Percentiles rank a stretch among this genome's conserved stretches.
phyloP scores from a whole-genome alignment of 2,329 filamentous ascomycete species.

The Ophiostoma quercus region DNA sequence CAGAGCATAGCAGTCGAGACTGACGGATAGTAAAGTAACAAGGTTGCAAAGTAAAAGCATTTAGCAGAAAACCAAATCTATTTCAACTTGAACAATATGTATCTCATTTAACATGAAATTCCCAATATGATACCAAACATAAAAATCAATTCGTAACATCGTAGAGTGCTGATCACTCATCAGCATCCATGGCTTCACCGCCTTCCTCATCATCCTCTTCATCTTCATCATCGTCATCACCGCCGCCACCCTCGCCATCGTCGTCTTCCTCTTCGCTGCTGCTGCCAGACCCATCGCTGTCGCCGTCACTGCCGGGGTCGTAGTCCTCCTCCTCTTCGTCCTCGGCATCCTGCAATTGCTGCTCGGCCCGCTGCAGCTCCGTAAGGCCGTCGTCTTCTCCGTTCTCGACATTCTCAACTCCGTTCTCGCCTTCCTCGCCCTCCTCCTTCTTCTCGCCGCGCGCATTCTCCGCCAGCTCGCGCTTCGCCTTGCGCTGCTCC shows the following conservation, averaged over 20 bases:
- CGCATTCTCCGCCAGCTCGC: conserved; percentile 55
- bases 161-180: not conserved
- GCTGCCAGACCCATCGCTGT: conserved; percentile 52
- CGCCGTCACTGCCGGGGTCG: conserved; percentile 56
- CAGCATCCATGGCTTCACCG: conserved; percentile 1
- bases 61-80: not conserved
- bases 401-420: not conserved
- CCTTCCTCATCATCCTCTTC: not conserved
- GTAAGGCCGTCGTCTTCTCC: conserved; percentile 40
- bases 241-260: not conserved
- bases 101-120: not conserved
- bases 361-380: conserved; percentile 49
- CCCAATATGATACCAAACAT: not conserved
- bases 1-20: not conserved
- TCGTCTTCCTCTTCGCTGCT: conserved; percentile 51
- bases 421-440: conserved; percentile 36
- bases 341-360: conserved; percentile 52
- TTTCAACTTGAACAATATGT: not conserved
- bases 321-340: conserved; percentile 63
- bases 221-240: conserved; percentile 7
- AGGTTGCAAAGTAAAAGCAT: not conserved
- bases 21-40: not conserved
- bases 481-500: conserved; percentile 60
- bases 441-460: conserved; percentile 36
- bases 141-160: not conserved